Evolutionary conservation across 75 land plant species (phyloP).

Genomic region (Chamaecyparis obtusa): DNA sequence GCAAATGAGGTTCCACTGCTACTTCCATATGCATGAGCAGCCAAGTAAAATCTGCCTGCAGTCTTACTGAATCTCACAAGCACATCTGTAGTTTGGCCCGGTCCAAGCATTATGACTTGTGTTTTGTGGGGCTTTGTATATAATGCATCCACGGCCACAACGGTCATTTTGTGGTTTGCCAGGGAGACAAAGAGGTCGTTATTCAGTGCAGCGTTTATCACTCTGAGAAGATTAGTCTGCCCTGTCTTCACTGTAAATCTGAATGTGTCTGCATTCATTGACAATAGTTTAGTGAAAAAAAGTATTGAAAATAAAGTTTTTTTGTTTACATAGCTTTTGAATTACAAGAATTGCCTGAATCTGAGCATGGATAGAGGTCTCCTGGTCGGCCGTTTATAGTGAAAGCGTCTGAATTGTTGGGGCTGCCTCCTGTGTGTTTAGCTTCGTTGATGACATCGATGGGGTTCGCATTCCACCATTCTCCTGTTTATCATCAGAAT

Average conservation of each 20-base stretch:
- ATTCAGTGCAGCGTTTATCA: slow-evolving; percentile 74
- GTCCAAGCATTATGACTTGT: slow-evolving; percentile 38
- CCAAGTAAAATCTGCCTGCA: slow-evolving; percentile 49
- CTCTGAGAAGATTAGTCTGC: slow-evolving; percentile 57
- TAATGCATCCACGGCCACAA: slow-evolving; percentile 60
- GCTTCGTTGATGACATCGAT: slow-evolving; percentile 21
- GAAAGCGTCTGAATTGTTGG: slow-evolving; percentile 35
- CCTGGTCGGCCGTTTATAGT: slow-evolving; percentile 54
- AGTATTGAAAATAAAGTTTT: background rate
- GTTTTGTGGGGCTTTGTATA: slow-evolving; percentile 52
- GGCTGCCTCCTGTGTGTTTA: slow-evolving; percentile 23
- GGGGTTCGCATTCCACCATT: slow-evolving; percentile 48
- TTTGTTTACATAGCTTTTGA: too few species aligned
- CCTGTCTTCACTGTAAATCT: slow-evolving; percentile 40
- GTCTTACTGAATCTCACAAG: slow-evolving; percentile 43
- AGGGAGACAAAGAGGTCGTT: slow-evolving; percentile 55
- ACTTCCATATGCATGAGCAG: slow-evolving; percentile 33
- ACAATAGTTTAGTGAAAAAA: background rate
- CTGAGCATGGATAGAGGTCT: slow-evolving; percentile 33
- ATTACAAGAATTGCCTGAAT: background rate
- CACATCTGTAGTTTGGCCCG: slow-evolving; percentile 72
- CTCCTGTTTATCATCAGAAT: slow-evolving; percentile 19
- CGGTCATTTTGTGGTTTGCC: slow-evolving; percentile 59
- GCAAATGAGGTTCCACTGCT: slow-evolving; percentile 15
- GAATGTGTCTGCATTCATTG: slow-evolving; percentile 21